Evolutionary conservation across 495 filamentous ascomycete species (phyloP).

Genomic region (Wilcoxina mikolae): DNA sequence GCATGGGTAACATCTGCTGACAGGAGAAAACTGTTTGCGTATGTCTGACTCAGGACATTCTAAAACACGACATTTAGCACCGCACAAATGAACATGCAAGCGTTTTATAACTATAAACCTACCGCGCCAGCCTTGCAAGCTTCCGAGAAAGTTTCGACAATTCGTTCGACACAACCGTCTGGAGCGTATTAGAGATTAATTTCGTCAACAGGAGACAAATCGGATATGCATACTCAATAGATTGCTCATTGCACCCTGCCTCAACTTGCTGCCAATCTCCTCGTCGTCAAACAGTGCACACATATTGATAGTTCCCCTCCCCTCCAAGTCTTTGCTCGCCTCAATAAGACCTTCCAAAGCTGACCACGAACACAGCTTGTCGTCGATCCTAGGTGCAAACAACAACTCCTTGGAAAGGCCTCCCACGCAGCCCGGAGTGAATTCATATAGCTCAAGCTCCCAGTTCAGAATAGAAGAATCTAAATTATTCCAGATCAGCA

Average conservation of each 20-base stretch:
- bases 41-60: conserved; percentile 63
- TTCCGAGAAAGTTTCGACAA: conserved; percentile 52
- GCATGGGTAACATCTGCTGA: conserved; percentile 90
- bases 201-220: not conserved
- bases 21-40: conserved; percentile 83
- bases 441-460: conserved; percentile 95
- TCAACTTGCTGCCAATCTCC: conserved; percentile 78
- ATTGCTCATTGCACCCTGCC: conserved; percentile 81
- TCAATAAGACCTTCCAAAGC: conserved; percentile 74
- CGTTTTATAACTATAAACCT: conserved; percentile 5
- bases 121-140: conserved; percentile 18
- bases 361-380: conserved; percentile 89
- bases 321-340: conserved; percentile 33
- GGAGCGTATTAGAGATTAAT: conserved; percentile 30
- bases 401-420: conserved; percentile 89
- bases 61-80: conserved; percentile 33
- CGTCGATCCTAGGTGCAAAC: conserved; percentile 87
- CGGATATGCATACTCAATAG: conserved; percentile 32
- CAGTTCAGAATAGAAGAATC: conserved; percentile 65
- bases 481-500: conserved; percentile 26
- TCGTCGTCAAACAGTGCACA: conserved; percentile 91
- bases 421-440: conserved; percentile 67
- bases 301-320: conserved; percentile 52
- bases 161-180: conserved; percentile 60
- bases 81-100: no score